phyloP scores from a whole-genome alignment of 495 filamentous ascomycete genomes.

The Diplogelasinospora grovesii region DNA sequence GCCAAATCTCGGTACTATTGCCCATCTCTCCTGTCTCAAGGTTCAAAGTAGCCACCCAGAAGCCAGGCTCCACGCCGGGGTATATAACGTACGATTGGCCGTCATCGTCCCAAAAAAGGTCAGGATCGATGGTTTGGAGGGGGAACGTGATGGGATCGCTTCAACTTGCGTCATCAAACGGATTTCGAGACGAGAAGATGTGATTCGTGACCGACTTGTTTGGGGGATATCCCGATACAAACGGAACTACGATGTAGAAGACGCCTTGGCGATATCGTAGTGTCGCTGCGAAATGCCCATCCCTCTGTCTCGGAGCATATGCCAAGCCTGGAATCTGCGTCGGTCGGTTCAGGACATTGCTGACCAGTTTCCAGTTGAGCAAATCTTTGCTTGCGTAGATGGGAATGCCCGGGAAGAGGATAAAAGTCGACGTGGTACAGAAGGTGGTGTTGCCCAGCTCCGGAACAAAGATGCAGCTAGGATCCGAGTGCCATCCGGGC shows the following conservation, averaged over 20 bases:
- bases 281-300: constrained; percentile 32
- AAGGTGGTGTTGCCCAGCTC: constrained; percentile 26
- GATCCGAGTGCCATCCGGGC: constrained; percentile 31
- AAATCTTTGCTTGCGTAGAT: constrained; percentile 31
- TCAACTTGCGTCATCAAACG: constrained; percentile 28
- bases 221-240: constrained; percentile 19
- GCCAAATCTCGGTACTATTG: constrained; percentile 41
- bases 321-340: constrained; percentile 16
- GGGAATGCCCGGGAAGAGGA: constrained; percentile 29
- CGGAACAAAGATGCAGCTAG: constrained; percentile 25
- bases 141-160: constrained; percentile 32
- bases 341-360: constrained; percentile 17
- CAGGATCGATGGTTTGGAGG: constrained; percentile 32
- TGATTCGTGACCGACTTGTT: constrained; percentile 20
- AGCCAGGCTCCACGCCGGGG: too few species aligned
- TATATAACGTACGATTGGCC: constrained; percentile 39
- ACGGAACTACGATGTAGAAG: constrained; percentile 40
- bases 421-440: constrained; percentile 31
- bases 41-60: too few species aligned
- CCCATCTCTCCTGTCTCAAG: constrained; percentile 29
- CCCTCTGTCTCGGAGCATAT: constrained; percentile 12
- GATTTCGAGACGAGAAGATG: constrained; percentile 25
- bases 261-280: constrained; percentile 26
- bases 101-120: constrained; percentile 43
- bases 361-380: constrained; percentile 28